phyloP scores from a whole-genome alignment of 768 basidiomycete species.

The Lyophyllum semitale region DNA sequence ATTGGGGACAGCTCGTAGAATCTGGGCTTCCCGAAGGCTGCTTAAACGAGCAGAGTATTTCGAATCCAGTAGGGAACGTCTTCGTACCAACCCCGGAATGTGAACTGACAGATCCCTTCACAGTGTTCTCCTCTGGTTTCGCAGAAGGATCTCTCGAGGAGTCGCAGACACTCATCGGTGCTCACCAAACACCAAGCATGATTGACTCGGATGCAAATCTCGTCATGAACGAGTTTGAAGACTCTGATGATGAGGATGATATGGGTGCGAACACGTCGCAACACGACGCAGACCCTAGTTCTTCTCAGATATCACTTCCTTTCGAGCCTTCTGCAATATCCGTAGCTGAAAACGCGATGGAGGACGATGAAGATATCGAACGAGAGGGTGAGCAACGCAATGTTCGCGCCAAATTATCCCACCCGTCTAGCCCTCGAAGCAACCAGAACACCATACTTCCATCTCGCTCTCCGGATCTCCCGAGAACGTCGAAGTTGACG shows the following conservation, averaged over 20 bases:
- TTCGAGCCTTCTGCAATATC: slow-evolving; percentile 7
- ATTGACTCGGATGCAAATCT: slow-evolving; percentile 27
- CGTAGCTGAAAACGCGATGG: slow-evolving; percentile 7
- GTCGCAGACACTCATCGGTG: slow-evolving; percentile 24
- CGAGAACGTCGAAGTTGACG: slow-evolving; percentile 21
- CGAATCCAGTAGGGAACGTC: slow-evolving; percentile 53
- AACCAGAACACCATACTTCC: not conserved
- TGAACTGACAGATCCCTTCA: not conserved
- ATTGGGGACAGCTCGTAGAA: slow-evolving; percentile 40
- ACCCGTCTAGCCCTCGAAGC: slow-evolving; percentile 24
- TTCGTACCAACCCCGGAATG: not conserved
- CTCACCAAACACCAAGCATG: slow-evolving; percentile 18
- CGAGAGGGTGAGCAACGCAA: slow-evolving; percentile 18
- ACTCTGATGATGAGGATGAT: slow-evolving; percentile 46
- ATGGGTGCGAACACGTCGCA: slow-evolving; percentile 18
- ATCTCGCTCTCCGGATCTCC: not conserved
- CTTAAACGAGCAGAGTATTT: slow-evolving; percentile 80
- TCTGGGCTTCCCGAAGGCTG: slow-evolving; percentile 72
- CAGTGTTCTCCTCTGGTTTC: slow-evolving; percentile 78
- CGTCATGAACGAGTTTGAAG: slow-evolving; percentile 50
- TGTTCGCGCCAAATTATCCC: slow-evolving; percentile 22
- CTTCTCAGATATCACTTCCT: slow-evolving; percentile 7
- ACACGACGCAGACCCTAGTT: slow-evolving; percentile 26
- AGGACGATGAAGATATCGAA: slow-evolving; percentile 26
- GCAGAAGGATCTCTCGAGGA: slow-evolving; percentile 50